Evolutionary conservation across 2,329 filamentous ascomycete species (phyloP), one percentile per base, ranked within the genome.

Genomic region (Fusarium sp.): DNA sequence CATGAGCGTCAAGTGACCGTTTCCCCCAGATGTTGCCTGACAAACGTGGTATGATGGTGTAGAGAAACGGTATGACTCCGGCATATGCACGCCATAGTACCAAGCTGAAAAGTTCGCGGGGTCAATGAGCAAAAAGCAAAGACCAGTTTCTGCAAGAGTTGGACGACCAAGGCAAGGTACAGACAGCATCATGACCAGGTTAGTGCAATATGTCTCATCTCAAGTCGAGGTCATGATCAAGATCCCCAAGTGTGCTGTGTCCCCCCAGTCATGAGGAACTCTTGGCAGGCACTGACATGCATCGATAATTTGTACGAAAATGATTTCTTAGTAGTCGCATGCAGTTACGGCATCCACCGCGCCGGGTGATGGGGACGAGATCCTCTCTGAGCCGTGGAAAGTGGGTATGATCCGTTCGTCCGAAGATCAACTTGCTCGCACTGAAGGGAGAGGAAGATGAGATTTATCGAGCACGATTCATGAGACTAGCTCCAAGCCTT

Each of bases 341-440:
- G 48, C 41, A 62, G 54, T 22, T 52, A 59, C 29, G 45, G 39
- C 67, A 71, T 71, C 56, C 68, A 72, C 71, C 45, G 50, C 31
- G 33, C 71, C 71, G 68, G 58, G 39, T 33, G 58, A 61, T 61
- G 58, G 60, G 60, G 68, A 62, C 39, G 24, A 50, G 58, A 63
- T 66, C 35, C 35, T 69, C 31, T 35, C 18, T 31, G 41, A 48
- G 64, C 68, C 64, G 64, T 20, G 41, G 59, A 66, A 66, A 74
- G 72, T 74, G 72, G 72, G 58, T 72, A 75, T 65, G 68, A 63
- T 74, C 72, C 72, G 72, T 64, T 75, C 72, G 61, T 29, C 72
- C 72, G 72, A 74, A 52, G 57, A 61, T 48, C 41, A 24, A 39
- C 22, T 50, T 48, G 50, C 16, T 45, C 60, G 39, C 66, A 18